A percentile compares a stretch with the other conserved stretches of the same genome.
These are phyloP conservation scores for Chrysosphaeria jannelii DNA, from an alignment of 2,329 filamentous ascomycete genomes.

Conservation along the genomic window DNA sequence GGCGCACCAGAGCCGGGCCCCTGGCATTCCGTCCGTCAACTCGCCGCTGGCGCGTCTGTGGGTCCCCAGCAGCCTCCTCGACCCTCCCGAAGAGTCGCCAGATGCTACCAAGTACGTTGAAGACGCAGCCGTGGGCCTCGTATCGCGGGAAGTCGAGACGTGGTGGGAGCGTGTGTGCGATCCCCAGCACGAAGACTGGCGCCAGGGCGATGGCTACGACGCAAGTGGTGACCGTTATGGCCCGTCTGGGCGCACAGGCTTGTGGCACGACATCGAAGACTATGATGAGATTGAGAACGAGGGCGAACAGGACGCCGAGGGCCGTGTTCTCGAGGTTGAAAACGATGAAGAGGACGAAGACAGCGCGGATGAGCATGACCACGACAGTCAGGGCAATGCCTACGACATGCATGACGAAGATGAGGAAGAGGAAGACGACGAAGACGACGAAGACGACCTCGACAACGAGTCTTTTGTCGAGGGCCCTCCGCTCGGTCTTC, in stretches of 20 bases:
- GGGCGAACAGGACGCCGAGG: slow-evolving; percentile 1
- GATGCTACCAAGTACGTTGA: slow-evolving; percentile 26
- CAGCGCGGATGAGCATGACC: slow-evolving; percentile 6
- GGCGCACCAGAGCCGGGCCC: slow-evolving; percentile 16
- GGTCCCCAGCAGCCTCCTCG: slow-evolving; percentile 16
- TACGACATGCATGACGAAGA: slow-evolving; percentile 11
- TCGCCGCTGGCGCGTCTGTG: slow-evolving; percentile 25
- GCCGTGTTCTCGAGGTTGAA: background rate
- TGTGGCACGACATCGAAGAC: slow-evolving; percentile 5
- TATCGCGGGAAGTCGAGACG: slow-evolving; percentile 31
- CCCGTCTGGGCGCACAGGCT: too few relatives aligned
- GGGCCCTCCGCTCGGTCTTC: slow-evolving; percentile 49
- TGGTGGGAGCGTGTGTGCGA: slow-evolving; percentile 33
- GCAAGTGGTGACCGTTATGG: slow-evolving; percentile 9
- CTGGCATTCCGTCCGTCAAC: slow-evolving; percentile 18
- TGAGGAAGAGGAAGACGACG: slow-evolving; percentile 4
- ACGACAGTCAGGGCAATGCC: slow-evolving; percentile 9
- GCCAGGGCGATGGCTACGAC: slow-evolving; percentile 9
- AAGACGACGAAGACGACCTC: slow-evolving; percentile 15
- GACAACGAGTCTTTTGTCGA: slow-evolving; percentile 58
- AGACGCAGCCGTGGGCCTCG: slow-evolving; percentile 25
- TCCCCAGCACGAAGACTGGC: slow-evolving; percentile 27
- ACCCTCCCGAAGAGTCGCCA: slow-evolving; percentile 16
- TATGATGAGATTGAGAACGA: slow-evolving; percentile 5
- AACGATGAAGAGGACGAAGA: slow-evolving; percentile 5